These are phyloP conservation scores for Cryptococcus sp. DNA, from an alignment of 1,284 basidiomycete genomes.

Conservation along the genomic window DNA sequence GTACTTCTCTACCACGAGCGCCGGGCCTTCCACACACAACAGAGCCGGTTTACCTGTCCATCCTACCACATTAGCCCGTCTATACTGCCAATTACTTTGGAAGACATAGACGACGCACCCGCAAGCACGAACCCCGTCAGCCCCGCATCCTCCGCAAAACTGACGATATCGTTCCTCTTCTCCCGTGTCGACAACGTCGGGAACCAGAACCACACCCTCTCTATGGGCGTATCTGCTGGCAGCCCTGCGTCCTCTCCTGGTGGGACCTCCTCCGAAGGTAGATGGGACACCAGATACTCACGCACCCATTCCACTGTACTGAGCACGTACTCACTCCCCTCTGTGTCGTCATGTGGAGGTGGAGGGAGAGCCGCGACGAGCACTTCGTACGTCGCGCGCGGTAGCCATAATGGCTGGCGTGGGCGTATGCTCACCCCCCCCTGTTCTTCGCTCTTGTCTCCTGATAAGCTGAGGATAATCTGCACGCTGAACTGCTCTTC, in stretches of 20 bases:
- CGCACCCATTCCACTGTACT: conserved; percentile 25
- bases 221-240: conserved; percentile 9
- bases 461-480: neutral
- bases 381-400: neutral
- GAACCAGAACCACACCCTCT: conserved; percentile 51
- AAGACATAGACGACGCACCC: conserved; percentile 26
- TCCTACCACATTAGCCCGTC: neutral
- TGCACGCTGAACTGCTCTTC: neutral
- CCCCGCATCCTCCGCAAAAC: conserved; percentile 42
- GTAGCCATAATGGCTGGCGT: neutral
- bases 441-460: neutral
- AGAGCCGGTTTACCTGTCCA: conserved; percentile 50
- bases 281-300: neutral
- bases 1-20: conserved; percentile 43
- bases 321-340: conserved; percentile 31
- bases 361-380: conserved; percentile 1
- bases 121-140: conserved; percentile 52
- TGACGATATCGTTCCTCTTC: conserved; percentile 50
- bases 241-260: neutral
- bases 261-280: neutral
- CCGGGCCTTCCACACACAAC: conserved; percentile 50
- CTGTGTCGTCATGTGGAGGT: neutral
- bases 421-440: neutral
- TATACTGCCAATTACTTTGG: neutral
- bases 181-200: conserved; percentile 47